Percentiles rank a stretch among this genome's conserved stretches.
Evolutionary conservation across 495 filamentous ascomycete genomes (phyloP).

Genomic region (Podospora pseudoanserina): DNA sequence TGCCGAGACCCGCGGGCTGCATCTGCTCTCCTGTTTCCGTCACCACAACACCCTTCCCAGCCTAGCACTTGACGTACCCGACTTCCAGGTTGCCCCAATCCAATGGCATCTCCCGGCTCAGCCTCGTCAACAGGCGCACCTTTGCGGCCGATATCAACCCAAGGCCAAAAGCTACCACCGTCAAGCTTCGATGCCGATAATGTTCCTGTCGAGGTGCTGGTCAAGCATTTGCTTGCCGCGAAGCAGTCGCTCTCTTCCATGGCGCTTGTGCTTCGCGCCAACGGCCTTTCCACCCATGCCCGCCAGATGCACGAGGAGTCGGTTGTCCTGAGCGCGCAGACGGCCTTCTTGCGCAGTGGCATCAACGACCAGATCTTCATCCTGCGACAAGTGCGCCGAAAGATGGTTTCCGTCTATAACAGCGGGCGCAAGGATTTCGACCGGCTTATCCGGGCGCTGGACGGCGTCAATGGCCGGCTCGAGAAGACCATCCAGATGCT

Average conservation of each 20-base stretch:
- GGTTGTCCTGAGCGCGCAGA: constrained; percentile 72
- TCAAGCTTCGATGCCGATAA: constrained; percentile 25
- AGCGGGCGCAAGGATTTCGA: constrained; percentile 48
- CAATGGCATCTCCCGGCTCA: constrained; percentile 16
- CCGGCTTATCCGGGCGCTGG: constrained; percentile 63
- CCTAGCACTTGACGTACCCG: too few species aligned
- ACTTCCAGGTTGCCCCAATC: too few species aligned
- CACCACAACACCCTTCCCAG: not conserved
- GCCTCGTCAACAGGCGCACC: constrained; percentile 15
- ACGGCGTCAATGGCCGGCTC: constrained; percentile 68
- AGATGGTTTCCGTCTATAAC: constrained; percentile 52
- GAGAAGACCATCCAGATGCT: constrained; percentile 67
- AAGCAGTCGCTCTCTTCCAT: constrained; percentile 90
- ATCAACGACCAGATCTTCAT: constrained; percentile 70
- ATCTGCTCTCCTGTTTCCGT: not conserved
- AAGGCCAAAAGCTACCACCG: not conserved
- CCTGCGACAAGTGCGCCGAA: constrained; percentile 61
- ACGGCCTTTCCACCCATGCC: constrained; percentile 76
- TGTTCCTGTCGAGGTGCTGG: constrained; percentile 65
- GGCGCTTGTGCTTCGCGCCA: constrained; percentile 77
- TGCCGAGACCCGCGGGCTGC: constrained; percentile 6
- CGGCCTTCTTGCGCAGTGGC: constrained; percentile 67
- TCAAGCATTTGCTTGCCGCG: constrained; percentile 77
- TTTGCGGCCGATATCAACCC: constrained; percentile 14
- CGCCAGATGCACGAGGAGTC: constrained; percentile 75